Evolutionary conservation across 2,329 filamentous ascomycete species (phyloP), one percentile per base, ranked within the genome.

Genomic region (Fusarium denticulatum): DNA sequence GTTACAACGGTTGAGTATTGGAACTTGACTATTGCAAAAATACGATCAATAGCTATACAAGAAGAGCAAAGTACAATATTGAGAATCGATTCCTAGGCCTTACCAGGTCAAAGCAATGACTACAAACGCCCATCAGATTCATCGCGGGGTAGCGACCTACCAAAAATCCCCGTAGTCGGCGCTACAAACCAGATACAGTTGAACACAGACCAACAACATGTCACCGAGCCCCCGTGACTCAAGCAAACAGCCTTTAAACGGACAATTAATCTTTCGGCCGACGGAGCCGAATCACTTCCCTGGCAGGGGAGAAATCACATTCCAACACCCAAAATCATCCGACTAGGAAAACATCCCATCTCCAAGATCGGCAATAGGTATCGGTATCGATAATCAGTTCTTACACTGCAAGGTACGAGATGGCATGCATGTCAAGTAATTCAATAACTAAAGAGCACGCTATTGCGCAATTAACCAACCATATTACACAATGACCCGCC

Each of bases 11-110:
- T 14, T 3, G 10, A 55, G 14, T n/a, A 22, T 15, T n/a, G 34
- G 34, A 22, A 40, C 20, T 37, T 39, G 3, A 9, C 3, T 16
- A 28, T 28, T 12, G 7, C n/a, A 3, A 34, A 2, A 20, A 30
- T 16, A 16, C 15, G 20, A n/a, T 49, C 11, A 4, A n/a, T 30
- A 5, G 7, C 1, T 8, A 12, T n/a, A n/a, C 2, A 36, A 37
- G 15, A 36, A 22, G 0, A 4, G 14, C 2, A 15, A 26, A 20
- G 1, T 5, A 26, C 18, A 4, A 11, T 6, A 9, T 26, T 9
- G 18, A 28, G 12, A 8, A 36, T 15, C 9, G 6, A 15, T 37
- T 37, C n/a, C 10, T 6, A 8, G n/a, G 9, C 8, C n/a, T 14
- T 12, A 5, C 12, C 1, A 20, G 4, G 32, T 22, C 18, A 22